A percentile compares a stretch with the other conserved stretches of the same genome.
These are phyloP conservation scores for Camellia sinensis DNA, from an alignment of 148 eudicot genomes.

Conservation along the genomic window DNA sequence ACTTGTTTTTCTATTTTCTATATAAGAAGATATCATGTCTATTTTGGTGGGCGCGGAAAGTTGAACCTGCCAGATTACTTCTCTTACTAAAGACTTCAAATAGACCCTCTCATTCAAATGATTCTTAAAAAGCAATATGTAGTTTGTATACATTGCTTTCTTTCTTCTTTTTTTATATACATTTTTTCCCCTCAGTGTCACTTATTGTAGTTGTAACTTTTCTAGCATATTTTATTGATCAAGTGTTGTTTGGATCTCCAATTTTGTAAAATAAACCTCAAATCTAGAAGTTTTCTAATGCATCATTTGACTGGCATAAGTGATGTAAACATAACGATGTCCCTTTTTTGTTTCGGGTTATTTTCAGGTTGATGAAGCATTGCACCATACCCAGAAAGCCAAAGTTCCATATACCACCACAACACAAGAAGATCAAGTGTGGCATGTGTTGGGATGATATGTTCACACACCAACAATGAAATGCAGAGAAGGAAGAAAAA, in stretches of 20 bases:
- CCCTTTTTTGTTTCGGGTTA: no score
- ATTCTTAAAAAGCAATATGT: no score
- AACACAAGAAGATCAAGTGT: slow-evolving; percentile 46
- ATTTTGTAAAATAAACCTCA: no score
- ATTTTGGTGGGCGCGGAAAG: no score
- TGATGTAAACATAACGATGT: no score
- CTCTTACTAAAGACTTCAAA: no score
- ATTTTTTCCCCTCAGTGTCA: not conserved
- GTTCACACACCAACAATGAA: not conserved
- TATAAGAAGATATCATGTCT: no score
- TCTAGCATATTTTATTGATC: not conserved
- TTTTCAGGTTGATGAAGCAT: slow-evolving; percentile 58
- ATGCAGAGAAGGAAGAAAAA: not conserved
- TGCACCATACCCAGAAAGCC: slow-evolving; percentile 84
- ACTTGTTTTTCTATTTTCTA: no score
- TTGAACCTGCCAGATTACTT: no score
- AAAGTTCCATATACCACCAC: slow-evolving; percentile 55
- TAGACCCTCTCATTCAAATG: no score
- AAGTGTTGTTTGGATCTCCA: not conserved
- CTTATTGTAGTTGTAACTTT: not conserved
- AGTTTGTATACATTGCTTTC: not conserved
- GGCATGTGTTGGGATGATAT: not conserved
- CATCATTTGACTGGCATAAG: no score
- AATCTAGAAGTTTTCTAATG: no score
- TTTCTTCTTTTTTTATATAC: not conserved